phyloP scores from a whole-genome alignment of 352 stramenopile genomes.

The Poterioochromonas sp. region DNA sequence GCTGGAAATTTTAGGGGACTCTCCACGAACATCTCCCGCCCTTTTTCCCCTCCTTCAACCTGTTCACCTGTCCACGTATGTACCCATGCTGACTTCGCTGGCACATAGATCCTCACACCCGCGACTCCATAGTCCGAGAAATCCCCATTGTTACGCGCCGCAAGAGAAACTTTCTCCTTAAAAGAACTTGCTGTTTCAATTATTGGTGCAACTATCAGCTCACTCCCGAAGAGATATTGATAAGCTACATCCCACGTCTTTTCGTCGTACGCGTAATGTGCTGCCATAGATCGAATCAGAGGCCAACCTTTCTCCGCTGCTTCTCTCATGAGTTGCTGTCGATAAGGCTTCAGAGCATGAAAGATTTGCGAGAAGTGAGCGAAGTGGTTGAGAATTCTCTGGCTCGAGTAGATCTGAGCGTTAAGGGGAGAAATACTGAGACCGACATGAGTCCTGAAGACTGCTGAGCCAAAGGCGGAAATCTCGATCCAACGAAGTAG shows the following conservation, averaged over 20 bases:
- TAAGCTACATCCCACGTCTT: neutral
- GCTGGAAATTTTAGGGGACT: neutral
- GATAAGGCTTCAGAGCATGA: constrained; percentile 38
- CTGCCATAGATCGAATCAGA: constrained; percentile 39
- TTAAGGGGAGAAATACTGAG: constrained; percentile 35
- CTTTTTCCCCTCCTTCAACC: neutral
- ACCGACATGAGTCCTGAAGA: constrained; percentile 49
- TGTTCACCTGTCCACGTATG: neutral
- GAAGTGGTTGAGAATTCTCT: constrained; percentile 40
- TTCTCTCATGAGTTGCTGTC: constrained; percentile 40
- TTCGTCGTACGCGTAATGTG: neutral
- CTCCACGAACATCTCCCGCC: neutral
- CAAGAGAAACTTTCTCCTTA: neutral
- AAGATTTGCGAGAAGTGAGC: constrained; percentile 40
- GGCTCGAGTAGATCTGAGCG: constrained; percentile 39
- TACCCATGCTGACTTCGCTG: neutral
- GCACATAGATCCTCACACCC: neutral
- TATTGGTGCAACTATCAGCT: neutral
- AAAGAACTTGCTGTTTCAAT: neutral
- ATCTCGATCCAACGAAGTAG: constrained; percentile 47
- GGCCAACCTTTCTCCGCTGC: constrained; percentile 37
- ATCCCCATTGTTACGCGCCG: neutral
- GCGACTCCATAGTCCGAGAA: neutral
- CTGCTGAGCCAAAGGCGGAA: constrained; percentile 42
- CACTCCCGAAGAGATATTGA: constrained; percentile 2